Evolutionary conservation across 1,139 yeast species (phyloP).

Genomic region (Blastobotrys serpentis): DNA sequence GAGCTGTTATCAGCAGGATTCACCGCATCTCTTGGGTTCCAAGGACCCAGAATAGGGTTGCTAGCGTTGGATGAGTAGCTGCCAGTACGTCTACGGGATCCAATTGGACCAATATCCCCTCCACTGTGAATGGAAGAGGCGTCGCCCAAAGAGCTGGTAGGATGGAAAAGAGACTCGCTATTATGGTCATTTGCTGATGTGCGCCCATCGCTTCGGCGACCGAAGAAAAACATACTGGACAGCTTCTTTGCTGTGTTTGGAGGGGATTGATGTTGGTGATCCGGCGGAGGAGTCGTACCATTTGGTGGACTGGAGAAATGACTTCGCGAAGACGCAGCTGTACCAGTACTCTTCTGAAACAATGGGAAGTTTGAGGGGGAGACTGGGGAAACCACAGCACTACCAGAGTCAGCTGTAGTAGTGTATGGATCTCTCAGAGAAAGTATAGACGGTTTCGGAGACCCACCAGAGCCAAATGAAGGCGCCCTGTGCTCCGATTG

Average conservation of each 20-base stretch:
- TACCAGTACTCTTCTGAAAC: slow-evolving; percentile 16
- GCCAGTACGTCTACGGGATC: slow-evolving; percentile 27
- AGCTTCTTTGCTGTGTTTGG: slow-evolving; percentile 11
- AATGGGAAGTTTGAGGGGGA: slow-evolving; percentile 19
- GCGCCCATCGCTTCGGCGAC: slow-evolving; percentile 10
- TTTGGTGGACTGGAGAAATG: slow-evolving; percentile 10
- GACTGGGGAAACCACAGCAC: slow-evolving; percentile 18
- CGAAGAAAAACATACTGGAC: slow-evolving; percentile 23
- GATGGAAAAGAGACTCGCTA: slow-evolving; percentile 6
- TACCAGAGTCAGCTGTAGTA: too few relatives aligned
- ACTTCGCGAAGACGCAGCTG: slow-evolving; percentile 9
- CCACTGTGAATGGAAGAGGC: slow-evolving; percentile 11
- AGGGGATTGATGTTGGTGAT: not conserved
- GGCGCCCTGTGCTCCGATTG: slow-evolving; percentile 15
- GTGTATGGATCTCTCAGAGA: slow-evolving; percentile 13
- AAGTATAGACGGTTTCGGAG: slow-evolving; percentile 24
- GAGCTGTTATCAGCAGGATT: slow-evolving; percentile 15
- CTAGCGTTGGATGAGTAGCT: slow-evolving; percentile 26
- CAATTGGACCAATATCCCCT: slow-evolving; percentile 24
- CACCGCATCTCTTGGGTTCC: slow-evolving; percentile 22
- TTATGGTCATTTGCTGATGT: slow-evolving; percentile 5
- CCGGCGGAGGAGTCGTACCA: slow-evolving; percentile 3
- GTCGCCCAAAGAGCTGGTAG: slow-evolving; percentile 3
- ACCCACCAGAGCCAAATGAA: slow-evolving; percentile 21
- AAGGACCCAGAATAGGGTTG: slow-evolving; percentile 27